Evolutionary conservation across 2,329 filamentous ascomycete genomes (phyloP).

Genomic region (Lachnellula arida): DNA sequence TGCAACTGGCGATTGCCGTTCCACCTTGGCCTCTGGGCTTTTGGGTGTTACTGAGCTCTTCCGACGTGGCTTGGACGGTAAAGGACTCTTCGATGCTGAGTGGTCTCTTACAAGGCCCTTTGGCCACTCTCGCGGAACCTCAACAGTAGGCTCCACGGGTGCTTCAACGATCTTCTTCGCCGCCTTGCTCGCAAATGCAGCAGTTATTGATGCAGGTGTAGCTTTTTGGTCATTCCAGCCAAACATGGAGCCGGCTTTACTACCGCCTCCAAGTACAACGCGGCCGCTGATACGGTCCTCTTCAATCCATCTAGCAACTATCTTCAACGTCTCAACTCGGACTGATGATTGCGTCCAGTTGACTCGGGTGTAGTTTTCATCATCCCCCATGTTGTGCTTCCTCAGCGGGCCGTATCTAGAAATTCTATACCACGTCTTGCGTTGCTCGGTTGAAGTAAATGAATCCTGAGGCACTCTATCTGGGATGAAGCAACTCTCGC

Average conservation of each 20-base stretch:
- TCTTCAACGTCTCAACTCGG: conserved; percentile 49
- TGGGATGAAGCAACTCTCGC: conserved; percentile 26
- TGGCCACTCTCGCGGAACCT: conserved; percentile 27
- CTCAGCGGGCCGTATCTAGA: conserved; percentile 56
- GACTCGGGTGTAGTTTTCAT: conserved; percentile 56
- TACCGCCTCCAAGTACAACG: conserved; percentile 40
- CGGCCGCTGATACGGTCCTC: conserved; percentile 55
- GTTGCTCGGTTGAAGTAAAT: conserved; percentile 51
- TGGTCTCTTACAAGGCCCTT: conserved; percentile 18
- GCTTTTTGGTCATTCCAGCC: conserved; percentile 54
- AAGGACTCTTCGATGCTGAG: conserved; percentile 18
- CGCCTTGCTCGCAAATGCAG: conserved; percentile 20
- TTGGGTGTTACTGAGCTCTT: conserved; percentile 20
- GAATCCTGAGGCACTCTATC: conserved; percentile 38
- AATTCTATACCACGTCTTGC: conserved; percentile 61
- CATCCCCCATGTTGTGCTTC: conserved; percentile 51
- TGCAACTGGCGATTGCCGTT: conserved; percentile 10
- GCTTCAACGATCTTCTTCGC: conserved; percentile 16
- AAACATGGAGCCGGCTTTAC: conserved; percentile 49
- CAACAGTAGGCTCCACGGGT: conserved; percentile 6
- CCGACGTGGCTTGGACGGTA: conserved; percentile 16
- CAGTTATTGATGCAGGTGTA: conserved; percentile 44
- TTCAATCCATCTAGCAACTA: conserved; percentile 62
- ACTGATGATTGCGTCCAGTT: conserved; percentile 52
- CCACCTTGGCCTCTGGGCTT: conserved; percentile 2